Percentiles rank a stretch among this genome's conserved stretches.
Evolutionary conservation across 2,329 filamentous ascomycete species (phyloP).

Genomic region (Sphaceloma murrayae): DNA sequence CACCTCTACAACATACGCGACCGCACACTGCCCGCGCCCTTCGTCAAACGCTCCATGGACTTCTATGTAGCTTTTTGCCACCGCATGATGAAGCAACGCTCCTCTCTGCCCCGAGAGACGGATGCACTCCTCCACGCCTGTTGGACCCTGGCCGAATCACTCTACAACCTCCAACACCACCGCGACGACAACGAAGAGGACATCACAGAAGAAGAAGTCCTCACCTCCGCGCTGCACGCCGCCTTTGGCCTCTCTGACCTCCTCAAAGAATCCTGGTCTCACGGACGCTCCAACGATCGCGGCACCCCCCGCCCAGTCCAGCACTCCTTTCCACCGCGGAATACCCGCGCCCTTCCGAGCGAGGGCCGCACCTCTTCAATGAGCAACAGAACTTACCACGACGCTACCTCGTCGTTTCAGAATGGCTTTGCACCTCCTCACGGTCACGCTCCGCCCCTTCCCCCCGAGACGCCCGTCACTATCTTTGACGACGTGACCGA

Average conservation of each 20-base stretch:
- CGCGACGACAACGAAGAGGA: constrained; percentile 57
- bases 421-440: too few relatives aligned
- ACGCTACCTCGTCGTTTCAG: too few relatives aligned
- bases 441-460: constrained; percentile 30
- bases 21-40: constrained; percentile 70
- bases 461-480: constrained; percentile 85
- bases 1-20: constrained; percentile 92
- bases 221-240: constrained; percentile 80
- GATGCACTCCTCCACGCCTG: constrained; percentile 77
- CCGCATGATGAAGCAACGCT: constrained; percentile 88
- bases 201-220: constrained; percentile 53
- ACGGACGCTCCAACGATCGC: constrained; percentile 66
- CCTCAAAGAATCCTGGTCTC: constrained; percentile 85
- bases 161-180: constrained; percentile 79
- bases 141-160: constrained; percentile 84
- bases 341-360: constrained; percentile 19
- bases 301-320: constrained; percentile 77
- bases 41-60: constrained; percentile 80
- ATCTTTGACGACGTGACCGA: constrained; percentile 79
- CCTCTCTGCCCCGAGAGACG: constrained; percentile 67
- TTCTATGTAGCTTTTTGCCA: constrained; percentile 94
- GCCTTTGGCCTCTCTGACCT: constrained; percentile 94
- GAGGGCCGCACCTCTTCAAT: constrained; percentile 39
- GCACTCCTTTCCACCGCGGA: constrained; percentile 47
- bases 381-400: constrained; percentile 37